phyloP scores from a whole-genome alignment of 73 alveolate species.

The Uronychia setigera region DNA sequence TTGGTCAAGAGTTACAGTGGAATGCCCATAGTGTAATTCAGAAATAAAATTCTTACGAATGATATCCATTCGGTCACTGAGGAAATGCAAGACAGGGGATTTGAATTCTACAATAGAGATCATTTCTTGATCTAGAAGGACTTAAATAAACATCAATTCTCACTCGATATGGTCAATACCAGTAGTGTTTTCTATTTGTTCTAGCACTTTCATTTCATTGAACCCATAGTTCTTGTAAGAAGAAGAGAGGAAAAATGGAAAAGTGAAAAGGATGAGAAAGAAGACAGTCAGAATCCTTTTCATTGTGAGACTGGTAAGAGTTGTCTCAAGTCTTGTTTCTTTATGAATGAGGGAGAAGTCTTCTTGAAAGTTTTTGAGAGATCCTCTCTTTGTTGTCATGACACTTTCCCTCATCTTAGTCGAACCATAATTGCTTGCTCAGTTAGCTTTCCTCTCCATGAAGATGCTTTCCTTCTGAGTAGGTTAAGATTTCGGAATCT shows the following conservation, averaged over 20 bases:
- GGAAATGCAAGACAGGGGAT: neutral
- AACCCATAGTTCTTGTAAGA: neutral
- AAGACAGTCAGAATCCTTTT: neutral
- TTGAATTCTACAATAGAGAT: neutral
- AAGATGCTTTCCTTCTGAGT: too few relatives aligned
- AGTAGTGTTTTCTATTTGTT: neutral
- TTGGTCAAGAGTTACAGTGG: neutral
- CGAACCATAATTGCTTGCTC: too few relatives aligned
- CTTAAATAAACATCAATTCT: neutral
- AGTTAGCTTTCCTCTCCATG: too few relatives aligned
- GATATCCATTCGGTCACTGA: neutral
- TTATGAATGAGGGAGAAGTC: too few relatives aligned
- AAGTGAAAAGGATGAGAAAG: neutral
- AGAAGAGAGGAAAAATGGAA: neutral
- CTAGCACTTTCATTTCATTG: neutral
- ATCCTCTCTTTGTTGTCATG: too few relatives aligned
- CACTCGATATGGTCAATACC: neutral
- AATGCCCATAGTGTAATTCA: neutral
- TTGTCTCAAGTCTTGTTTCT: neutral
- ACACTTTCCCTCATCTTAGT: too few relatives aligned
- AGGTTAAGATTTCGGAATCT: too few relatives aligned
- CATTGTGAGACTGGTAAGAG: neutral
- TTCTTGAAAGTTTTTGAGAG: too few relatives aligned
- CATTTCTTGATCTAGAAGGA: neutral
- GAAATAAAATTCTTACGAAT: neutral